Evolutionary conservation across 345 rosid genomes (phyloP), one percentile per base, ranked within the genome.

Genomic region (Salix koriyanagi): DNA sequence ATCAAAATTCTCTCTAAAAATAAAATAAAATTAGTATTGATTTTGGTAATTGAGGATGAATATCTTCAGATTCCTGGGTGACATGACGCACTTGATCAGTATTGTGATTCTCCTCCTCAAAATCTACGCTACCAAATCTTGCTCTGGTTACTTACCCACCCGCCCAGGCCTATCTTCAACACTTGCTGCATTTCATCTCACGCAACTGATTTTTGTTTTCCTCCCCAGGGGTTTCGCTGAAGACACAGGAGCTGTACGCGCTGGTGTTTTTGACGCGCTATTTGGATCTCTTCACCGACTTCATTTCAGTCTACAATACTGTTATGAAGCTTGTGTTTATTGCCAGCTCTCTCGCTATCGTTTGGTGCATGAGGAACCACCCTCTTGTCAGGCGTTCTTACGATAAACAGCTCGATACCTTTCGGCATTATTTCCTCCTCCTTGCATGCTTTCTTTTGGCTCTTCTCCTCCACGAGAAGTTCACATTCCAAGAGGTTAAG

Each of bases 221-320:
- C 41, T 36, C 30, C 28, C 46, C 39, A 95, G 99, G 99, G 74
- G 78, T 95, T 76, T 95, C 99, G 72, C 85, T 91, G 70, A 93
- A 91, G 88, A 95, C 97, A 44, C 99, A 95, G 85, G 99, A 95
- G 89, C 92, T 95, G 8, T 95, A 85, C 37, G 99, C 94, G 16
- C 73, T 87, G 74, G 99, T 95, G 73, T 95, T 95, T 83, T 21
- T 95, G 88, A 62, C 93, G 72, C 91, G 99, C 44, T 95, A 95
- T 83, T 77, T 93, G 92, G 96, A 95, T 87, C 91, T 91, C 75
- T 85, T 91, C 84, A 88, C 94, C 62, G 94, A 88, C 70, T 91
- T 88, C 34, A 74, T 93, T 6, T 95, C 99, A 41, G 88, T 93
- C 1, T 95, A 95, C 80, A 95, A 95, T 76, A 77, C 88, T n/a